Evolutionary conservation across 495 filamentous ascomycete species (phyloP).

Genomic region (Podospora didyma): DNA sequence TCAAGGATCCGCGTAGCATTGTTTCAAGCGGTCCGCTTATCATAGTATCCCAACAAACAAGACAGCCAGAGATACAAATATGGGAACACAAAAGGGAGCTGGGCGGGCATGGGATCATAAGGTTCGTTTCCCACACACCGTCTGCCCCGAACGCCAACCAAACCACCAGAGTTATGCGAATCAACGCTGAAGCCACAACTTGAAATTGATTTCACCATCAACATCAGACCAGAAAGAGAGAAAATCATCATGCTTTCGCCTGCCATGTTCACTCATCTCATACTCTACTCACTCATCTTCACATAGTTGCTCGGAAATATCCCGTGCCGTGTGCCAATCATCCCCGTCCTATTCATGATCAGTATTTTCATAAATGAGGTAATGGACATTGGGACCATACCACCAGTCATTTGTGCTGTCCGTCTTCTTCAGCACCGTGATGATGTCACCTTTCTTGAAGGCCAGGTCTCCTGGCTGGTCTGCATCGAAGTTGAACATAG

Average conservation of each 20-base stretch:
- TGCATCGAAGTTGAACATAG: constrained; percentile 87
- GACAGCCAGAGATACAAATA: no score
- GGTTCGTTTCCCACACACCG: neutral
- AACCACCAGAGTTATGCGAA: neutral
- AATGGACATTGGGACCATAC: constrained; percentile 47
- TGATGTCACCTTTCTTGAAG: constrained; percentile 96
- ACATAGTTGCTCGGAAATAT: constrained; percentile 58
- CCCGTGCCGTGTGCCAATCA: constrained; percentile 48
- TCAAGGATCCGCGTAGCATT: no score
- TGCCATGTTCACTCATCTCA: no score
- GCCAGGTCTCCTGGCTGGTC: constrained; percentile 89
- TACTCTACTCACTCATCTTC: constrained; percentile 40
- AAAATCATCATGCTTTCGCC: no score
- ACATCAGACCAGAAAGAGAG: neutral
- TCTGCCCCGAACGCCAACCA: neutral
- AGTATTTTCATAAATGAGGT: no score
- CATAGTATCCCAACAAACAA: no score
- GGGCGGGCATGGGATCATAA: neutral
- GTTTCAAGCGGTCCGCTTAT: no score
- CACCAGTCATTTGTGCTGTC: constrained; percentile 89
- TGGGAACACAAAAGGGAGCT: no score
- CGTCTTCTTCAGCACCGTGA: constrained; percentile 96
- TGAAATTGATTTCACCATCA: neutral
- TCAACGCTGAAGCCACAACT: neutral
- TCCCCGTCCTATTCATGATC: constrained; percentile 47